phyloP scores from a whole-genome alignment of 257 asterid genomes.

The Rauvolfia tetraphylla region DNA sequence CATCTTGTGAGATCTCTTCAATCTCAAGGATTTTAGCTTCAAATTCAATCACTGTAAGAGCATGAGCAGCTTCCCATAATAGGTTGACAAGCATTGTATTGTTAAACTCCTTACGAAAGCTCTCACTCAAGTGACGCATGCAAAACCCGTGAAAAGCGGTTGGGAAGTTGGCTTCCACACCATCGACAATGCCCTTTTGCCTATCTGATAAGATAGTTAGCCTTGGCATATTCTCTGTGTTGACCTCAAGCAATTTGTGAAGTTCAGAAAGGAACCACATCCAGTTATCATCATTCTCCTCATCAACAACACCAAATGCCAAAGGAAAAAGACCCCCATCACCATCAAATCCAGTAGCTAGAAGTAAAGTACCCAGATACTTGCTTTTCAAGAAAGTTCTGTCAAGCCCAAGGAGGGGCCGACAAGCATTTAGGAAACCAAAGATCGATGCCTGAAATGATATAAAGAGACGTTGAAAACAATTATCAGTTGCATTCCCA shows the following conservation, averaged over 20 bases:
- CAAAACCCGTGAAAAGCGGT: constrained; percentile 94
- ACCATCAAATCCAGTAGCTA: constrained; percentile 94
- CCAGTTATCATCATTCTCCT: constrained; percentile 90
- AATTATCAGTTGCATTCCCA: constrained; percentile 56
- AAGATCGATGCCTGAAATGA: constrained; percentile 87
- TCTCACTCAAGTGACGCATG: constrained; percentile 88
- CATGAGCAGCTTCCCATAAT: constrained; percentile 88
- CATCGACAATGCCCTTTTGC: constrained; percentile 77
- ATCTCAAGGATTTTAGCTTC: constrained; percentile 75
- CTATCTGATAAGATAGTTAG: constrained; percentile 88
- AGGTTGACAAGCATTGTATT: constrained; percentile 80
- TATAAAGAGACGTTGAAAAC: constrained; percentile 85
- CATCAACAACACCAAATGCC: constrained; percentile 95
- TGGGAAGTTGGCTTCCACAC: constrained; percentile 85
- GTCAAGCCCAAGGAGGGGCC: constrained; percentile 92
- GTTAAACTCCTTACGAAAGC: constrained; percentile 85
- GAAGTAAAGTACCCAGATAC: constrained; percentile 80
- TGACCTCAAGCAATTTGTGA: constrained; percentile 74
- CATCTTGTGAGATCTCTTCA: constrained; percentile 86
- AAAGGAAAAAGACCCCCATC: constrained; percentile 87
- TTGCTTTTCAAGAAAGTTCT: constrained; percentile 81
- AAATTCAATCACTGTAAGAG: constrained; percentile 66
- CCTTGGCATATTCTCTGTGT: constrained; percentile 93
- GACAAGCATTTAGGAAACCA: constrained; percentile 87
- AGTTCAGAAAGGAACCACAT: constrained; percentile 99